Conservation (phyloP, 164 flowering plant species). For the grape (Vitis vinifera) region DNA sequence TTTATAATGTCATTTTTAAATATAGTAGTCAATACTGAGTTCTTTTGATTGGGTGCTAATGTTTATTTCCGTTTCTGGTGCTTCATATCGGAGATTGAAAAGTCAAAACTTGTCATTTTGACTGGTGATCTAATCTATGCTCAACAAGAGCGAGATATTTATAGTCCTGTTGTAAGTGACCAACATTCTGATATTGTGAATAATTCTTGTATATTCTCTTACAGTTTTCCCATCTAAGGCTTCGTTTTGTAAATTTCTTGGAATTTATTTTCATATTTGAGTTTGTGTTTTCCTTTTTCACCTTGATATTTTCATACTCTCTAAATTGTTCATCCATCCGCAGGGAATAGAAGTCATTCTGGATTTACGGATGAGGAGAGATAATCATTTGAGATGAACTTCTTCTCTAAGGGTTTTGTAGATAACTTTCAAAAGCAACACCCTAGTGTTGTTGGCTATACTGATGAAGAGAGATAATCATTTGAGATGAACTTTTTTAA, state of each 20-base stretch:
- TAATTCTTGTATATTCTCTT: too few species aligned
- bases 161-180: slow-evolving; percentile 82
- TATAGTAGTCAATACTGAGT: neutral
- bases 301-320: neutral
- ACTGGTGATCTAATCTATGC: slow-evolving; percentile 96
- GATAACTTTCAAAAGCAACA: slow-evolving; percentile 92
- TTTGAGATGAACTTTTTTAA: slow-evolving; percentile 66
- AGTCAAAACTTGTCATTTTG: slow-evolving; percentile 90
- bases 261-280: too few species aligned
- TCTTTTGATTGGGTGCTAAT: neutral
- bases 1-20: neutral
- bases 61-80: slow-evolving; percentile 5
- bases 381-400: slow-evolving; percentile 71
- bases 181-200: neutral
- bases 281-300: too few species aligned
- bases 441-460: slow-evolving; percentile 89
- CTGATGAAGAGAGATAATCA: slow-evolving; percentile 78
- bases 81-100: slow-evolving; percentile 71
- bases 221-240: too few species aligned
- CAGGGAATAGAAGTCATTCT: slow-evolving; percentile 94
- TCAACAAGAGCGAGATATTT: slow-evolving; percentile 93
- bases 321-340: neutral
- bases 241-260: too few species aligned
- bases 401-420: slow-evolving; percentile 71
- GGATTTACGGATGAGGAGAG: slow-evolving; percentile 96